Base-by-base conservation (phyloP, 352 stramenopile genomes). In the Pythium guiyangense region DNA sequence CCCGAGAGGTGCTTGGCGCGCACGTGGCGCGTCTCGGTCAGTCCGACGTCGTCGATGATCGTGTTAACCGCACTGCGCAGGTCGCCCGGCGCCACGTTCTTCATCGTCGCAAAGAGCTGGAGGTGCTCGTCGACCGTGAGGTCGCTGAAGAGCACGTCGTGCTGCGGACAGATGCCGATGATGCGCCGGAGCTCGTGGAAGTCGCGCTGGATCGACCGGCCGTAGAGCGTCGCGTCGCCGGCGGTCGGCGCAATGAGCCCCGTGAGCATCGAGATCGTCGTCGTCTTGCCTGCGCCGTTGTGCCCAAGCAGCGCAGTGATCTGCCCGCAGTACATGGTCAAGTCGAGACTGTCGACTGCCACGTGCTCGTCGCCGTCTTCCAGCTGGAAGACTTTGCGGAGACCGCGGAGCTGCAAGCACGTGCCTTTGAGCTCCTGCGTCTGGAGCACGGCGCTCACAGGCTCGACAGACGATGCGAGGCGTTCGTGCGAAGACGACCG, bases 261-360 rank as follows among this genome's bases (percentile, higher is more conserved):
- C 1, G 86, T 97, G 46, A 97, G 65, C 72, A 96, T 94, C 20
- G 65, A 77, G 18, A 97, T 93, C 3, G 83, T 74, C 4, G 92
- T 97, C 27, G 77, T 84, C 61, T 94, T 97, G 26, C 86, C 82
- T n/a, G 70, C 66, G 6, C 66, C 66, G 22, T 74, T 74, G 56
- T 77, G 69, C 0, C 90, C 90, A 0, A 97, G 70, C 2, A 97
- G 67, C 29, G 70, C 77, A 8, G 85, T 92, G 62, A 97, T 96
- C 61, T 97, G 85, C 6, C 81, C 83, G 25, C 84, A 69, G 60
- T 96, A 96, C 69, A 97, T 87, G 26, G 72, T 87, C 20, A 97
- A 49, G 53, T 86, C 62, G 11, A 97, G 49, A 27, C 67, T 59
- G 34, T 95, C 58, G 6, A 96, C 86, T 4, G 87, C 88, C 6